Base-by-base conservation (phyloP, 163 green algal genomes). In the Scenedesmus sp. region DNA sequence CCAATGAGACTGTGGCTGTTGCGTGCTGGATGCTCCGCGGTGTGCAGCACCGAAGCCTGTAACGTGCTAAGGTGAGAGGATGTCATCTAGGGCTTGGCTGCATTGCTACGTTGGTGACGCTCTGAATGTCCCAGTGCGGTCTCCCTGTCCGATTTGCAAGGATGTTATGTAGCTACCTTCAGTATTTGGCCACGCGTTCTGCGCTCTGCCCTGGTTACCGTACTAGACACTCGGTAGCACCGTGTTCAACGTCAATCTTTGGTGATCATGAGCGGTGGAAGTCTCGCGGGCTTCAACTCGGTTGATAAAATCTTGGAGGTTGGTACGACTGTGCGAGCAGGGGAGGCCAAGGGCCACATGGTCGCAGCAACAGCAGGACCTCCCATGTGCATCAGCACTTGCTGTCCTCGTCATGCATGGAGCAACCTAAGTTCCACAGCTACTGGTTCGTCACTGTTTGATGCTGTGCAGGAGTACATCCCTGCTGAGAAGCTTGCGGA, bases 241-340 rank as follows among this genome's bases (percentile, higher is more conserved):
- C 30, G 16, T 33, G 0, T 76, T 16, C 65, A 15, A 76, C 9
- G 30, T 76, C 30, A 40, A 40, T 76, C 2, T 16, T 37, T 35
- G 3, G 61, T 61, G 1, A 82, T 10, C 20, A 92, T 70, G 53
- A 73, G 35, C n/a, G 89, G 94, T 42, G 93, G 94, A 35, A 92
- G 56, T 42, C 76, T 98, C 4, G 96, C 87, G 5, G 96, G 96
- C 1, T 96, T 95, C 79, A 93, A 97, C 1, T 93, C 87, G 0
- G 46, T 98, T 3, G 96, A 98, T 79, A 90, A 94, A 30, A 85
- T 98, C 40, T 73, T 98, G 15, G 83, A 97, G 94, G 95, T 96
- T 46, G n/a, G 90, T 68, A 4, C 30, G 6, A 22, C 12, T 37
- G 26, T 7, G 9, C 5, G 30, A 76, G 26, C 30, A 40, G 0